A percentile compares a stretch with the other conserved stretches of the same genome.
These are phyloP conservation scores for Haplosporangium gracile DNA, from an alignment of 192 early-diverging fungal species.

Conservation along the genomic window DNA sequence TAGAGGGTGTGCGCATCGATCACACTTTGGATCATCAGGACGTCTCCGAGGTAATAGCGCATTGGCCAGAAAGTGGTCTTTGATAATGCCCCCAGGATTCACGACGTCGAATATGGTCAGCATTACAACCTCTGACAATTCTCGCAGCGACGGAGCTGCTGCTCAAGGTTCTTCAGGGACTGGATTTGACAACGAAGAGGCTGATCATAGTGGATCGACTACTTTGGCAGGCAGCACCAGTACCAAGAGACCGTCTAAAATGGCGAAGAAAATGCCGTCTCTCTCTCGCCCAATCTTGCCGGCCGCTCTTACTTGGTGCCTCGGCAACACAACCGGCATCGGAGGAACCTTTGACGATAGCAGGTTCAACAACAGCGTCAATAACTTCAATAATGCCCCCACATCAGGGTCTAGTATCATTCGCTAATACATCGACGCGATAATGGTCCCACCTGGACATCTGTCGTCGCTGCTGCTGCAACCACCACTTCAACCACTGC, in stretches of 20 bases:
- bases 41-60: background rate
- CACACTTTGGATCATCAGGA: background rate
- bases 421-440: background rate
- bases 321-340: background rate
- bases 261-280: background rate
- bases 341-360: background rate
- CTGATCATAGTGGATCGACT: background rate
- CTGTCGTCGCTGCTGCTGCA: background rate
- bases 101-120: background rate
- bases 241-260: background rate
- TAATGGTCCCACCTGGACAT: background rate
- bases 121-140: background rate
- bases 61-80: background rate
- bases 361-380: background rate
- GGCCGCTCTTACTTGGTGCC: background rate
- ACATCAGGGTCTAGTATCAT: background rate
- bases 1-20: background rate
- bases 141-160: background rate
- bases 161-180: background rate
- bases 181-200: background rate
- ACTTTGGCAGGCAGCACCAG: background rate
- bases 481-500: background rate
- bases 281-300: background rate
- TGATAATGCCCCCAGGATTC: background rate
- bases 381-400: background rate